Conservation (phyloP, 371 early-diverging fungal genomes). For the Encephalitozoon intestinalis region DNA sequence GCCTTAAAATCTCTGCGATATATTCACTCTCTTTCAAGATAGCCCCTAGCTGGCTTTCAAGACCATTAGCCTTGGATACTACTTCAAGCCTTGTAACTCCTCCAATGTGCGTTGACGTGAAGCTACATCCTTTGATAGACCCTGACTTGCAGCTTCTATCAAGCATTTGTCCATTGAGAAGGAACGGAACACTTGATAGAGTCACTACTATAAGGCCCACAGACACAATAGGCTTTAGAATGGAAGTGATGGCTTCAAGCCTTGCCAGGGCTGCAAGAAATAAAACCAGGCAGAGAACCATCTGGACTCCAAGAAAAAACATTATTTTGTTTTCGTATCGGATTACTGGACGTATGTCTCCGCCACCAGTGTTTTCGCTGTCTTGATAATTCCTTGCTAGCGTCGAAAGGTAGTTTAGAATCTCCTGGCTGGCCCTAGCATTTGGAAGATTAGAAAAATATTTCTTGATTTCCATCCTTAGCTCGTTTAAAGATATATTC, state of each 20-base stretch:
- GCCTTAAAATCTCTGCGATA: background rate
- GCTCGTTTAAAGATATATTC: background rate
- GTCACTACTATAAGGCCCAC: background rate
- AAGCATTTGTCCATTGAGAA: slow-evolving; percentile 29
- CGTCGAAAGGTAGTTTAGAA: slow-evolving; percentile 3
- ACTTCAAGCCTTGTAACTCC: background rate
- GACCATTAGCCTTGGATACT: background rate
- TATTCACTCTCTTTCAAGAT: background rate
- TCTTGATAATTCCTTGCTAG: background rate
- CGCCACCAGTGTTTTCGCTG: background rate
- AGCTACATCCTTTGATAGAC: slow-evolving; percentile 19
- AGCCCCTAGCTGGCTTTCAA: slow-evolving; percentile 6
- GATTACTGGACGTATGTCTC: background rate
- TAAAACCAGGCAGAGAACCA: background rate
- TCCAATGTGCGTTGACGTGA: background rate
- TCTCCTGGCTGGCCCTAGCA: background rate
- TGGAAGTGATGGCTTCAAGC: background rate
- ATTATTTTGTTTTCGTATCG: background rate
- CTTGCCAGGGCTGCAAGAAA: background rate
- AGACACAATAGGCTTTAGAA: background rate
- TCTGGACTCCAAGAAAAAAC: background rate
- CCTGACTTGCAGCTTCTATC: slow-evolving; percentile 43
- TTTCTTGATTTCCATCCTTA: slow-evolving; percentile 22
- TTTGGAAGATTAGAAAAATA: background rate
- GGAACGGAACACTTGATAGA: slow-evolving; percentile 1